Evolutionary conservation across 2,329 filamentous ascomycete genomes (phyloP).

Genomic region (Aspergillus novofumigatus): DNA sequence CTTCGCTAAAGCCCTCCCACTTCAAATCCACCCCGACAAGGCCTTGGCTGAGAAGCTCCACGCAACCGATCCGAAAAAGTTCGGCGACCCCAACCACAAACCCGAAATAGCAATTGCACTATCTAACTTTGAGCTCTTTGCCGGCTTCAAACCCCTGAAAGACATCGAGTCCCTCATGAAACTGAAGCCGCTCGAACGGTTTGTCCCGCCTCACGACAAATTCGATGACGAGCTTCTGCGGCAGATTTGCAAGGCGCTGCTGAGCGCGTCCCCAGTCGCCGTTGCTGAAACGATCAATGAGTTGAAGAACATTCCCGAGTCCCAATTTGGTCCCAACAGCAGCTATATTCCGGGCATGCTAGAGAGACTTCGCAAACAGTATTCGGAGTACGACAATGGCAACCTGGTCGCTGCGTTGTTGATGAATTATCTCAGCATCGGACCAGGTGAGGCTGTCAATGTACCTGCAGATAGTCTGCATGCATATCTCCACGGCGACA

Average conservation of each 20-base stretch:
- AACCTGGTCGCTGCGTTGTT: slow-evolving; percentile 64
- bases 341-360: slow-evolving; percentile 62
- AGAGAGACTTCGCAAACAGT: slow-evolving; percentile 61
- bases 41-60: slow-evolving; percentile 62
- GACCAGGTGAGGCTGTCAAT: slow-evolving; percentile 63
- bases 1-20: slow-evolving; percentile 68
- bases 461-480: slow-evolving; percentile 72
- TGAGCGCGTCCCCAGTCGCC: slow-evolving; percentile 48
- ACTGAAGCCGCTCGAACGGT: slow-evolving; percentile 51
- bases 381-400: slow-evolving; percentile 60
- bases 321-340: slow-evolving; percentile 47
- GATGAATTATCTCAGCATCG: slow-evolving; percentile 69
- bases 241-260: slow-evolving; percentile 52
- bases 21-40: slow-evolving; percentile 73
- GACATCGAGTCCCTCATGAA: slow-evolving; percentile 57
- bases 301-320: slow-evolving; percentile 47
- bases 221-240: slow-evolving; percentile 59
- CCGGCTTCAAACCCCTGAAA: slow-evolving; percentile 64
- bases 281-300: slow-evolving; percentile 52
- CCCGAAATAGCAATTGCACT: slow-evolving; percentile 74
- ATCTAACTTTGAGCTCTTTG: slow-evolving; percentile 69
- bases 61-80: slow-evolving; percentile 59
- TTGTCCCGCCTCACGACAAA: slow-evolving; percentile 45
- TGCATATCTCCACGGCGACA: slow-evolving; percentile 68
- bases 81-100: slow-evolving; percentile 72